These are phyloP conservation scores for Patellifolia procumbens DNA, from an alignment of 179 eudicot species.

Conservation along the genomic window DNA sequence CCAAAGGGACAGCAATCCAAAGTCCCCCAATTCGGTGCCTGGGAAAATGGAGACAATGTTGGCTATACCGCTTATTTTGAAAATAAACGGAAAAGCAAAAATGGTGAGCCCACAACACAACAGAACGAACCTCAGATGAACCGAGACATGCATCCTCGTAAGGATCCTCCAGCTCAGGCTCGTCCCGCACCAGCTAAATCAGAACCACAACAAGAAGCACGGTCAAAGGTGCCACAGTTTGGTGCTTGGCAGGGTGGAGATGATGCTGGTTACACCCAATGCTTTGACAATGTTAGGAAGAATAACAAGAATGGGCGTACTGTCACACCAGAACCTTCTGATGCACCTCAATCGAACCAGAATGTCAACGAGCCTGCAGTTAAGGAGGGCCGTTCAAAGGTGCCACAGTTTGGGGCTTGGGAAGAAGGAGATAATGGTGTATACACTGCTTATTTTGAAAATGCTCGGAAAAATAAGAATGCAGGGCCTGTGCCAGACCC, in stretches of 20 bases:
- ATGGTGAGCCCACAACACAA: neutral
- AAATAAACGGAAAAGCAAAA: slow-evolving; percentile 24
- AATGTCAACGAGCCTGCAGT: slow-evolving; percentile 10
- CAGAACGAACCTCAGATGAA: slow-evolving; percentile 26
- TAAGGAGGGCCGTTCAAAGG: slow-evolving; percentile 24
- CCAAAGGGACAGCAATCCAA: slow-evolving; percentile 22
- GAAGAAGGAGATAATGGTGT: slow-evolving; percentile 30
- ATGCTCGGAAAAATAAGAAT: slow-evolving; percentile 25
- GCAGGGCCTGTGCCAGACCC: slow-evolving; percentile 4
- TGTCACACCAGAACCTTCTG: slow-evolving; percentile 23
- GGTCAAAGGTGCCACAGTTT: slow-evolving; percentile 35
- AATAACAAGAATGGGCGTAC: slow-evolving; percentile 16
- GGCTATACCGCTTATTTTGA: slow-evolving; percentile 34
- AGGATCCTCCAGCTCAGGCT: slow-evolving; percentile 22
- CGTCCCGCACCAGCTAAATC: slow-evolving; percentile 23
- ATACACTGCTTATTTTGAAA: slow-evolving; percentile 34
- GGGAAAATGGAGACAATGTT: slow-evolving; percentile 34
- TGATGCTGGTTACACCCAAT: slow-evolving; percentile 31
- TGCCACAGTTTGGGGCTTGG: slow-evolving; percentile 41
- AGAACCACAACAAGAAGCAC: slow-evolving; percentile 24
- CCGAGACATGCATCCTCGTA: slow-evolving; percentile 22
- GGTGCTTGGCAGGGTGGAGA: slow-evolving; percentile 35
- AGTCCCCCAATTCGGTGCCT: slow-evolving; percentile 36
- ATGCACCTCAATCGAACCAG: slow-evolving; percentile 21
- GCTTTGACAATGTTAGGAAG: slow-evolving; percentile 29